Evolutionary conservation across 345 rosid species (phyloP), one percentile per base, ranked within the genome.

Genomic region (Aquilaria sinensis): DNA sequence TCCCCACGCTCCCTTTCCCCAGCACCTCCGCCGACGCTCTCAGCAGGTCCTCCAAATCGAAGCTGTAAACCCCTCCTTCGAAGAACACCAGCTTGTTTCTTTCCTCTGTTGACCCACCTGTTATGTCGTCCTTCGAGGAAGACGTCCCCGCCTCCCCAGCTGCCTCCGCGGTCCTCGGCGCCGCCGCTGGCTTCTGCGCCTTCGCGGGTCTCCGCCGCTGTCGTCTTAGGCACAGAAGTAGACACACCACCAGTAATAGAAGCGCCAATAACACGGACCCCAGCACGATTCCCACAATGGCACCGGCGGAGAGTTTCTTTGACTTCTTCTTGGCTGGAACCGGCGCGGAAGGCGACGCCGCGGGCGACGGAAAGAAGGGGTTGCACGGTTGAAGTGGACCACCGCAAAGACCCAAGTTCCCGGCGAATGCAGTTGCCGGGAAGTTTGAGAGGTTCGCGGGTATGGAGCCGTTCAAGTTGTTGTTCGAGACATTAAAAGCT

Each of bases 11-110:
- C 58, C 99, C 99, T 65, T 90, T 94, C 16, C 97, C 99, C 72
- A 94, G 65, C 12, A 94, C 99, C 70, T 90, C 97, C 3, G 97
- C 99, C 0, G 99, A 94, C 32, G 99, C 99, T 67, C 99, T 81
- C 61, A 94, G 63, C 61, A 94, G 71, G 70, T 94, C 99, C 74
- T 94, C 99, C 71, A 94, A 71, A 73, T 94, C 99, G 65, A 94
- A 94, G 72, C 85, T 88, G 65, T 86, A 88, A 23, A 83, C 69
- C 54, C 99, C 96, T 51, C 99, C 99, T 57, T 86, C 87, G 9
- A 92, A 81, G 77, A 94, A 90, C 57, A 94, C 96, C 0, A 94
- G 88, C 73, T 83, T 89, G 75, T 92, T 92, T 80, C 90, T 81
- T 72, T 92, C 97, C 12, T 79, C 81, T 48, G 81, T 89, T 5